phyloP scores from a whole-genome alignment of 352 stramenopile genomes.

The Phytopythium mirpurense region DNA sequence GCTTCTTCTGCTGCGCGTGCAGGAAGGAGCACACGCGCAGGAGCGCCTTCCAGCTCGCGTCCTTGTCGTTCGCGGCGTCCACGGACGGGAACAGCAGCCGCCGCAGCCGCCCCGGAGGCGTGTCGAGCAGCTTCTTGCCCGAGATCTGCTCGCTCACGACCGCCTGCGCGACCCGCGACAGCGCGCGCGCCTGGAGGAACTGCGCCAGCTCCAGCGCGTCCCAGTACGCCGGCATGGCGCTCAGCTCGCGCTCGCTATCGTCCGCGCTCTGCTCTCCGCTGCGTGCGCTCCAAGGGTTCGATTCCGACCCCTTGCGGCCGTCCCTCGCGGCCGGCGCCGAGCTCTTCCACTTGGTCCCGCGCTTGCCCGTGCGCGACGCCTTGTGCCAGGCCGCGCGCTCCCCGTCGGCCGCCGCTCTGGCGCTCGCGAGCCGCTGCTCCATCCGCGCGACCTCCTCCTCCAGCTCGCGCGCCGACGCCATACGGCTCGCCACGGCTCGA shows the following conservation, averaged over 20 bases:
- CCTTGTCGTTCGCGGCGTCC: conserved; percentile 13
- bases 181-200: conserved; percentile 39
- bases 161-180: conserved; percentile 41
- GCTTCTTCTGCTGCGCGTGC: conserved; percentile 35
- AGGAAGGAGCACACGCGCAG: conserved; percentile 29
- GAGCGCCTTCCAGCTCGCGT: conserved; percentile 50
- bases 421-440: conserved; percentile 47
- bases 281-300: background rate
- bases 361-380: conserved; percentile 40
- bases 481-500: conserved; percentile 7
- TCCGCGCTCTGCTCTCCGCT: background rate
- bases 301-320: conserved; percentile 5
- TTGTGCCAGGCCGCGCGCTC: conserved; percentile 50
- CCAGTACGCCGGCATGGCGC: conserved; percentile 44
- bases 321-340: conserved; percentile 18
- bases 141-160: conserved; percentile 61
- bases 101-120: conserved; percentile 30
- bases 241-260: conserved; percentile 1
- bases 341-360: conserved; percentile 58
- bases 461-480: conserved; percentile 39
- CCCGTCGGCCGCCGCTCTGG: conserved; percentile 46
- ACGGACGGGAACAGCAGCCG: conserved; percentile 33
- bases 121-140: conserved; percentile 49
- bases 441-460: conserved; percentile 57
- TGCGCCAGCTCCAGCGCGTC: conserved; percentile 58